Base-by-base conservation (phyloP, 75 land plant species). In the Azolla pinnata region DNA sequence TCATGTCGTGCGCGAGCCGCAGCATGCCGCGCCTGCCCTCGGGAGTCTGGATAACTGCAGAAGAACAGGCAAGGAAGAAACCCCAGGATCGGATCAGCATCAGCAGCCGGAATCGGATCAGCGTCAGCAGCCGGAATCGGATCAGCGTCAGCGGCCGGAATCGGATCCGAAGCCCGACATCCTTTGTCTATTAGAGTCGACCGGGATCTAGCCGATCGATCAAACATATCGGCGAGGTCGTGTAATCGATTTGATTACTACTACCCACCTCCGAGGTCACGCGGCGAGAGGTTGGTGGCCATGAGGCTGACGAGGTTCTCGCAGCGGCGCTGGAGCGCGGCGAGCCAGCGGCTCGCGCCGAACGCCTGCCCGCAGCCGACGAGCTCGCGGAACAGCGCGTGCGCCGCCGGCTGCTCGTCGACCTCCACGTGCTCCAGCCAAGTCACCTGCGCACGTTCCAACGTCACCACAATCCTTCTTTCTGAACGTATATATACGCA, bases 391-490 rank as follows among this genome's bases (percentile, higher is more conserved):
- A 25, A 55, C 28, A 55, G 23, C 16, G 23, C 16, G 23, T 29
- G 5, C 4, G 16, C 28, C 16, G 3, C 17, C 16, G 5, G 57
- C 17, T 55, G 57, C n/a, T n/a, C n/a, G 29, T 55, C 57, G 4
- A 30, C 28, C 28, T 55, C 57, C 16, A 26, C 3, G 30, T 55
- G 57, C 28, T 55, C 29, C 4, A 55, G 14, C 28, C 17, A 23
- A 2, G 57, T 55, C 28, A 55, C 57, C 57, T 55, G 53, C 53
- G n/a, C n/a, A n/a, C n/a, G n/a, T n/a, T n/a, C n/a, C n/a, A n/a
- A n/a, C n/a, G n/a, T n/a, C n/a, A n/a, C n/a, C n/a, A n/a, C n/a
- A n/a, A n/a, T n/a, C n/a, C n/a, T n/a, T n/a, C n/a, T n/a, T n/a
- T n/a, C n/a, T n/a, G n/a, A n/a, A n/a, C n/a, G n/a, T n/a, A n/a